Percentiles rank a stretch among this genome's conserved stretches.
phyloP scores from a whole-genome alignment of 176 grass and related monocot genomes.

The Poa pratensis region DNA sequence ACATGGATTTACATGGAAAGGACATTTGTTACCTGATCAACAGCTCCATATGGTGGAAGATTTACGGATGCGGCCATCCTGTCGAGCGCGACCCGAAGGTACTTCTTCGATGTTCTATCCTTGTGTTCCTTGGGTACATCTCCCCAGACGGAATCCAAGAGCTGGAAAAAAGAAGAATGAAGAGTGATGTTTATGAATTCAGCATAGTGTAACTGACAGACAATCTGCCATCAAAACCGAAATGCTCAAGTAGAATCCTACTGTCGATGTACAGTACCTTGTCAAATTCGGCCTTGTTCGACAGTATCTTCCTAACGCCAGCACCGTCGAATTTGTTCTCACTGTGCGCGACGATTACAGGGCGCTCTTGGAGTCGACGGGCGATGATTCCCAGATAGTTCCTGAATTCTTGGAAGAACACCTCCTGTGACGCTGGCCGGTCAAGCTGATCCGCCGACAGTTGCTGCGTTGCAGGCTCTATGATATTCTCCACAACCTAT shows the following conservation, averaged over 20 bases:
- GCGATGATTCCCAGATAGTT: slow-evolving; percentile 50
- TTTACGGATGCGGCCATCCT: slow-evolving; percentile 56
- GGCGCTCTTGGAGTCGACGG: slow-evolving; percentile 57
- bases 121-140: slow-evolving; percentile 62
- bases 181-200: not conserved
- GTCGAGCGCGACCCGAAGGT: slow-evolving; percentile 62
- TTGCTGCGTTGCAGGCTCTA: slow-evolving; percentile 59
- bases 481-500: slow-evolving; percentile 67
- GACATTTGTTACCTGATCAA: slow-evolving; percentile 58
- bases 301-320: slow-evolving; percentile 61
- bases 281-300: slow-evolving; percentile 66
- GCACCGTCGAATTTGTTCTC: slow-evolving; percentile 94
- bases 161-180: slow-evolving; percentile 32
- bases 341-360: slow-evolving; percentile 77
- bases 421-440: slow-evolving; percentile 55
- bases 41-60: slow-evolving; percentile 77
- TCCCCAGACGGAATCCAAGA: slow-evolving; percentile 71
- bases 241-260: not conserved
- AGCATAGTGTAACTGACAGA: not conserved
- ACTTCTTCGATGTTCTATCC: slow-evolving; percentile 55
- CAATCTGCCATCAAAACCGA: not conserved
- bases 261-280: slow-evolving; percentile 42
- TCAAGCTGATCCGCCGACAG: slow-evolving; percentile 52
- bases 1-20: not conserved
- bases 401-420: slow-evolving; percentile 68